Percentiles rank a stretch among this genome's conserved stretches.
phyloP scores from a whole-genome alignment of 441 rosid species.

The Theobroma grandiflorum region DNA sequence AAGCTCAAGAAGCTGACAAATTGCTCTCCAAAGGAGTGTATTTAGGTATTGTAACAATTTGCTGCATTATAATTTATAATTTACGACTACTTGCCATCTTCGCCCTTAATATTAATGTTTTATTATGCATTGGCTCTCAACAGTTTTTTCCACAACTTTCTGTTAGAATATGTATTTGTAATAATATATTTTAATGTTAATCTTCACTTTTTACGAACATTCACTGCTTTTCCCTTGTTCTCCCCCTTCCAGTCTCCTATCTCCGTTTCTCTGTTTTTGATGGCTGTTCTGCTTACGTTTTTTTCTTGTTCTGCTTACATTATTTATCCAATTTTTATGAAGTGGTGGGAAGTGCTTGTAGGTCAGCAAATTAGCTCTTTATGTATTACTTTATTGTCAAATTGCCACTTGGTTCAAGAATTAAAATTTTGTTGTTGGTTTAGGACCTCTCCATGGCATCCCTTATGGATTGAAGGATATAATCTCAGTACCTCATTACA shows the following conservation, averaged over 20 bases:
- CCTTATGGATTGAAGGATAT: slow-evolving; percentile 93
- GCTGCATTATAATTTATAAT: neutral
- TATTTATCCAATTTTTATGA: neutral
- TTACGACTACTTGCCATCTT: neutral
- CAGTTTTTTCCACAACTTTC: neutral
- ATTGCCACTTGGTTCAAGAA: neutral
- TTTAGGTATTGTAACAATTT: slow-evolving; percentile 54
- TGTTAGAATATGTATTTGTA: neutral
- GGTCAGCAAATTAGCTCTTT: neutral
- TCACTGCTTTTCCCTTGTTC: neutral
- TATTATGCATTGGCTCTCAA: neutral
- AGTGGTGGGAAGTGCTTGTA: neutral
- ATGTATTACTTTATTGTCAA: neutral
- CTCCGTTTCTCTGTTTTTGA: neutral
- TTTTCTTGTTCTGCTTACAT: neutral
- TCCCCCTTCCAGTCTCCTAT: neutral
- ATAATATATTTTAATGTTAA: neutral
- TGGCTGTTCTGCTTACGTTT: neutral
- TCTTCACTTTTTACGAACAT: neutral
- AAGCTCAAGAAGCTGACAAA: slow-evolving; percentile 86
- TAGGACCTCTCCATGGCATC: slow-evolving; percentile 94
- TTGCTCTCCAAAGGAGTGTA: slow-evolving; percentile 81
- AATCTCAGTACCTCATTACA: slow-evolving; percentile 72
- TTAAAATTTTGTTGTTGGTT: slow-evolving; percentile 21
- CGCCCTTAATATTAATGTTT: neutral